Evolutionary conservation across 139 green algal genomes (phyloP).

Genomic region (Diplosphaera chodatii): DNA sequence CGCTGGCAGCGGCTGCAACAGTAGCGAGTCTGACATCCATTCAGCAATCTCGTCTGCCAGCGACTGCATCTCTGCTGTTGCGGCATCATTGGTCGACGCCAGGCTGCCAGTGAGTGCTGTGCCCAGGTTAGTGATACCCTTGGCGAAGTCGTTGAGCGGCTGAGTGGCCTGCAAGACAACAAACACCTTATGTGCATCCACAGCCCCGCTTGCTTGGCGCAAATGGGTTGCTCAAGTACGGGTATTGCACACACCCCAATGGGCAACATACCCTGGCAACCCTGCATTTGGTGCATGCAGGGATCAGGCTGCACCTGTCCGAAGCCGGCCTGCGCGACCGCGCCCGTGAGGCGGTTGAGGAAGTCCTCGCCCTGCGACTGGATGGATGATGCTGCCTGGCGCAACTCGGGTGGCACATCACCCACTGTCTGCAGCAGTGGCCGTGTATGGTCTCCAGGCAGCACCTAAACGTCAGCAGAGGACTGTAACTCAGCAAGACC

Average conservation of each 20-base stretch:
- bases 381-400: constrained; percentile 10
- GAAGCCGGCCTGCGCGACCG: constrained; percentile 18
- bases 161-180: constrained; percentile 4
- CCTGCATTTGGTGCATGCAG: too few relatives aligned
- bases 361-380: constrained; percentile 23
- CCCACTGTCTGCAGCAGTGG: constrained; percentile 67
- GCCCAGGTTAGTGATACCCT: constrained; percentile 7
- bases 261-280: too few relatives aligned
- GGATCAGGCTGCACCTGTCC: not conserved
- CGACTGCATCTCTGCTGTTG: constrained; percentile 12
- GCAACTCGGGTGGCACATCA: constrained; percentile 29
- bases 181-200: not conserved
- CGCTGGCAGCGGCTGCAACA: not conserved
- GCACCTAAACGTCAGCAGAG: constrained; percentile 55
- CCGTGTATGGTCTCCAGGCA: constrained; percentile 75
- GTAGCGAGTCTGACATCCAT: constrained; percentile 9
- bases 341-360: constrained; percentile 17
- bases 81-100: not conserved
- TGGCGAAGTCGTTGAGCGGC: constrained; percentile 14
- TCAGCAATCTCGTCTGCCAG: constrained; percentile 23
- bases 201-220: too few relatives aligned
- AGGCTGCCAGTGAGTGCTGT: constrained; percentile 12
- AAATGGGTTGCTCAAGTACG: too few relatives aligned
- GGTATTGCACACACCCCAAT: too few relatives aligned
- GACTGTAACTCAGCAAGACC: too few relatives aligned